Conservation (phyloP, 1,284 basidiomycete species). For the Cutaneotrichosporon sp. region DNA sequence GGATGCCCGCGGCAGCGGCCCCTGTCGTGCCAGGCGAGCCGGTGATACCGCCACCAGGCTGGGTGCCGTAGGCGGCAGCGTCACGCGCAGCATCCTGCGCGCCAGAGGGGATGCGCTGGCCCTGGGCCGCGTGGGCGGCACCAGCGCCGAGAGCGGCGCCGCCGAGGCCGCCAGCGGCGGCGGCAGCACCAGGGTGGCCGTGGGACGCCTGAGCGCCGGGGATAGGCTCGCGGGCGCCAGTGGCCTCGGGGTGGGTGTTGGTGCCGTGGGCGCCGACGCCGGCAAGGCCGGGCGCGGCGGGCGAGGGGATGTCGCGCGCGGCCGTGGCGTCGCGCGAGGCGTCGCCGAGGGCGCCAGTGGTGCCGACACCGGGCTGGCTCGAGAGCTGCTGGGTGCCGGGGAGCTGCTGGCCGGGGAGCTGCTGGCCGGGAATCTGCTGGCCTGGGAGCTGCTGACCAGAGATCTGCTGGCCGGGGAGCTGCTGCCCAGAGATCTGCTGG, state of each 20-base stretch:
- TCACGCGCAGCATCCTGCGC: too few species aligned
- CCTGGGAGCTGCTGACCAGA: not conserved
- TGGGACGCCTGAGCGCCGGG: too few species aligned
- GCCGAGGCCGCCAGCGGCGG: too few species aligned
- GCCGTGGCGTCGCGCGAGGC: not conserved
- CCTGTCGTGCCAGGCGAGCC: too few species aligned
- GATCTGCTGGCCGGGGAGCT: not conserved
- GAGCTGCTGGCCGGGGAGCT: not conserved
- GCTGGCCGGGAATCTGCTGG: not conserved
- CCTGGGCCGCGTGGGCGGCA: too few species aligned
- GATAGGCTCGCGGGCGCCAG: too few species aligned
- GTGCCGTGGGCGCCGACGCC: not conserved
- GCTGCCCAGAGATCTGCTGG: not conserved
- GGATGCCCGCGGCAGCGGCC: too few species aligned
- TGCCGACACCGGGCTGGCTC: not conserved
- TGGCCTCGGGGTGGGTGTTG: not conserved
- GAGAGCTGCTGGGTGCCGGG: not conserved
- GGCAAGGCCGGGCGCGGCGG: not conserved
- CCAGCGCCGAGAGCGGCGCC: too few species aligned
- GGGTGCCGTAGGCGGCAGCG: too few species aligned
- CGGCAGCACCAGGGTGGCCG: too few species aligned
- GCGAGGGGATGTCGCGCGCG: not conserved
- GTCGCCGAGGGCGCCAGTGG: not conserved
- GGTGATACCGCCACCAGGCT: too few species aligned
- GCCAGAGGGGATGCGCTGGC: too few species aligned